phyloP scores from a whole-genome alignment of 2,329 filamentous ascomycete genomes.

The Chrysosporium queenslandicum region DNA sequence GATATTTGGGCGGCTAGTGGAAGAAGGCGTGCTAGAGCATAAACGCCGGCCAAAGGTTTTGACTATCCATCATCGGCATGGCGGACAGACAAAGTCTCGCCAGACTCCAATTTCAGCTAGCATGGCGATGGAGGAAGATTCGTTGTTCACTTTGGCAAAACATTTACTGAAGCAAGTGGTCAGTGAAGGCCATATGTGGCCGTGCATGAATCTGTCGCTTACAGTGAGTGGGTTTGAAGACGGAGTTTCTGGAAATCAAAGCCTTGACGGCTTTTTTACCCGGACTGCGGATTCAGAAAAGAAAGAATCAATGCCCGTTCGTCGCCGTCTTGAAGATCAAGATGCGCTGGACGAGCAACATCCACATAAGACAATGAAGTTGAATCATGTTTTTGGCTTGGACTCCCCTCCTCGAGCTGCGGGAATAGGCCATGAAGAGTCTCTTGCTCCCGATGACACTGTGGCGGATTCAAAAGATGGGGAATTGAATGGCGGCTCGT shows the following conservation, averaged over 20 bases:
- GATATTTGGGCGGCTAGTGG: conserved; percentile 78
- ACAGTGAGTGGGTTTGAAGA: conserved; percentile 91
- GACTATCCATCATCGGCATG: conserved; percentile 70
- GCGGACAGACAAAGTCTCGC: conserved; percentile 62
- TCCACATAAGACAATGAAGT: neutral
- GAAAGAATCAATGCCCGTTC: neutral
- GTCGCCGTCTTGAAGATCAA: neutral
- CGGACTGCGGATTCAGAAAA: conserved; percentile 43
- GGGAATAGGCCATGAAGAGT: neutral
- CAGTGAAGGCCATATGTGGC: conserved; percentile 71
- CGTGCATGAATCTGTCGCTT: conserved; percentile 79
- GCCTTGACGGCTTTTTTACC: conserved; percentile 77
- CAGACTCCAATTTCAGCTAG: conserved; percentile 68
- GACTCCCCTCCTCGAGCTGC: neutral
- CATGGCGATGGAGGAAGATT: conserved; percentile 58
- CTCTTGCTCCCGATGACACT: neutral
- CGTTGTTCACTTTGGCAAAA: conserved; percentile 66
- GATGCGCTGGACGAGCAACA: neutral
- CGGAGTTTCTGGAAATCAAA: conserved; percentile 69
- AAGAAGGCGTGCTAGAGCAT: conserved; percentile 82
- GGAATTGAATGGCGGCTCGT: neutral
- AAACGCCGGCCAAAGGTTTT: conserved; percentile 77
- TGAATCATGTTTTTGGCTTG: neutral
- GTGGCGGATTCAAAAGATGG: neutral
- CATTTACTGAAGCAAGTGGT: conserved; percentile 67